These are phyloP conservation scores for Copromyces sp. DNA, from an alignment of 495 filamentous ascomycete genomes.

Conservation along the genomic window DNA sequence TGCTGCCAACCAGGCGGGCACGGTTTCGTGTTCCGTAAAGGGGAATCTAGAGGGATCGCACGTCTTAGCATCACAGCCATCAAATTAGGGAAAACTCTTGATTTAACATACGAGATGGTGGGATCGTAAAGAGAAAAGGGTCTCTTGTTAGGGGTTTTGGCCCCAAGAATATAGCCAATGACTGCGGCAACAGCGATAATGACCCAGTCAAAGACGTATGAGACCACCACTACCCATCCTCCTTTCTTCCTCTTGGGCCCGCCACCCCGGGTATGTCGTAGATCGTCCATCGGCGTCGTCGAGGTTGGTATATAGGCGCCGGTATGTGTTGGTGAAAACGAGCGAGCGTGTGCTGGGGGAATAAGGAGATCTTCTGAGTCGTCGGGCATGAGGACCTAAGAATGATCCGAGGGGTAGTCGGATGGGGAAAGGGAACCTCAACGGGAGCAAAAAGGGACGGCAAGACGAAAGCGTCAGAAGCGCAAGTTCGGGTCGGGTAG, in stretches of 20 bases:
- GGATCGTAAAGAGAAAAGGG: slow-evolving; percentile 38
- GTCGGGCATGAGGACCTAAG: slow-evolving; percentile 22
- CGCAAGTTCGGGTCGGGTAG: neutral
- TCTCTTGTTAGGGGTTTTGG: slow-evolving; percentile 47
- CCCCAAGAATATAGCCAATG: slow-evolving; percentile 36
- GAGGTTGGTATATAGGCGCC: slow-evolving; percentile 6
- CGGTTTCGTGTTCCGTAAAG: slow-evolving; percentile 61
- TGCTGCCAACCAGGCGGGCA: slow-evolving; percentile 48
- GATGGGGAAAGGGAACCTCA: neutral
- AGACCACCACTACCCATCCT: slow-evolving; percentile 25
- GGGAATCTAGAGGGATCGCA: slow-evolving; percentile 50
- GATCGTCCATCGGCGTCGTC: slow-evolving; percentile 10
- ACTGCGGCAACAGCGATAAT: slow-evolving; percentile 29
- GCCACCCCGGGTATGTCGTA: slow-evolving; percentile 6
- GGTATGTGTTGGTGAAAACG: slow-evolving; percentile 10
- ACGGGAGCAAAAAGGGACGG: neutral
- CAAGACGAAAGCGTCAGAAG: neutral
- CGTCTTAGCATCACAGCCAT: neutral
- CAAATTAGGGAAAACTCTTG: neutral
- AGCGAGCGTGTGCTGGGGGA: slow-evolving; percentile 5
- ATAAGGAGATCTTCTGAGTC: slow-evolving; percentile 22
- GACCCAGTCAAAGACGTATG: slow-evolving; percentile 40
- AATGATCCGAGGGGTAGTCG: neutral
- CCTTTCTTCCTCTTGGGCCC: slow-evolving; percentile 14
- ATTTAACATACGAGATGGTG: slow-evolving; percentile 32